Percentiles rank a stretch among this genome's conserved stretches.
phyloP scores from a whole-genome alignment of 768 basidiomycete species.

The Kwoniella shandongensis region DNA sequence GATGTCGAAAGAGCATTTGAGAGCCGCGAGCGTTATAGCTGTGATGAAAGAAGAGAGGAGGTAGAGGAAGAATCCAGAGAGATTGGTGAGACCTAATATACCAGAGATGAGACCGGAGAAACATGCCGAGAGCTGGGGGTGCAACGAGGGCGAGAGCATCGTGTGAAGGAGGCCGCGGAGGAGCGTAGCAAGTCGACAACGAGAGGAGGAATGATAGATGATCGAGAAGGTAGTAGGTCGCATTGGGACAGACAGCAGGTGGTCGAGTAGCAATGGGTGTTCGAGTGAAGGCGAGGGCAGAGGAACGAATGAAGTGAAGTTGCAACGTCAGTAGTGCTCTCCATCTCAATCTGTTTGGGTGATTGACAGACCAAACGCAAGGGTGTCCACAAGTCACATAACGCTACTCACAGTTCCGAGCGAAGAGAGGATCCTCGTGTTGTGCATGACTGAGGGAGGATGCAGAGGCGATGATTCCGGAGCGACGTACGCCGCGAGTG shows the following conservation, averaged over 20 bases:
- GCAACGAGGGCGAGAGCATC: too few species aligned
- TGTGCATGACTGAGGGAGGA: slow-evolving; percentile 48
- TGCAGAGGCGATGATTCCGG: slow-evolving; percentile 45
- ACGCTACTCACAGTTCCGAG: slow-evolving; percentile 43
- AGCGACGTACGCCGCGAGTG: slow-evolving; percentile 27
- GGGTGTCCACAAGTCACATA: neutral
- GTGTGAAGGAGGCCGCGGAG: too few species aligned
- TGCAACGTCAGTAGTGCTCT: too few species aligned
- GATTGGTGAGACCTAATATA: slow-evolving; percentile 83
- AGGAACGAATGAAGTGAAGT: too few species aligned
- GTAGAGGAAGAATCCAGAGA: slow-evolving; percentile 78
- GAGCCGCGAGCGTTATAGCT: slow-evolving; percentile 63
- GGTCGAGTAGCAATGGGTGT: too few species aligned
- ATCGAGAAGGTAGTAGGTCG: too few species aligned
- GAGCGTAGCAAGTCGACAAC: too few species aligned
- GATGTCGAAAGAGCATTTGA: slow-evolving; percentile 67
- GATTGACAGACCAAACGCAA: too few species aligned
- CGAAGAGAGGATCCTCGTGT: slow-evolving; percentile 43
- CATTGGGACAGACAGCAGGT: too few species aligned
- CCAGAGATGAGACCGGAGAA: slow-evolving; percentile 86
- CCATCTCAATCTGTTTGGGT: too few species aligned
- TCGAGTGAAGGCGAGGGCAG: too few species aligned
- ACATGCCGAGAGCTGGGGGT: slow-evolving; percentile 63
- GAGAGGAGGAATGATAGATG: neutral
- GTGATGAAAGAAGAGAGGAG: slow-evolving; percentile 66